phyloP scores from a whole-genome alignment of 2,329 filamentous ascomycete genomes.

The Colletotrichum higginsianum region DNA sequence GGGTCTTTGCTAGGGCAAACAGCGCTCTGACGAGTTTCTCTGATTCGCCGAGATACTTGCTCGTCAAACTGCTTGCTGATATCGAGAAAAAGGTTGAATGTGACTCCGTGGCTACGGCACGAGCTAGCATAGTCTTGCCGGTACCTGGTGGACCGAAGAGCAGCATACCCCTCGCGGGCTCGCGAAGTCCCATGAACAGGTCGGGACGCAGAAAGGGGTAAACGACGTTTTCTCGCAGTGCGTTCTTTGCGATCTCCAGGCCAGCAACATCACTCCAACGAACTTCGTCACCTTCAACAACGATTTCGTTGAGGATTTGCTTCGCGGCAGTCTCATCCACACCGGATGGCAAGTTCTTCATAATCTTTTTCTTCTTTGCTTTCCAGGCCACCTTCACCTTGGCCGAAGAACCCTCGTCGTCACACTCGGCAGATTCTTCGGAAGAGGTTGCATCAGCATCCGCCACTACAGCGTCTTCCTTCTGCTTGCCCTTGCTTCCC shows the following conservation, averaged over 20 bases:
- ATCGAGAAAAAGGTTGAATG: slow-evolving; percentile 98
- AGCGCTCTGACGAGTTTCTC: slow-evolving; percentile 96
- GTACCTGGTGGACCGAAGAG: slow-evolving; percentile 98
- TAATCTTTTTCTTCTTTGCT: slow-evolving; percentile 72
- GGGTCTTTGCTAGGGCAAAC: slow-evolving; percentile 88
- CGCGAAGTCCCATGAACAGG: slow-evolving; percentile 93
- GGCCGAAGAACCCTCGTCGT: slow-evolving; percentile 56
- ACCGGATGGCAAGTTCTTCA: slow-evolving; percentile 85
- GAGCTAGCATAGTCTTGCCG: slow-evolving; percentile 97
- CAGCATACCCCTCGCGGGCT: slow-evolving; percentile 95
- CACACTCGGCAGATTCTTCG: slow-evolving; percentile 55
- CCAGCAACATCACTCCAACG: slow-evolving; percentile 96
- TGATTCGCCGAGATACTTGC: slow-evolving; percentile 95
- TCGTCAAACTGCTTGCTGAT: slow-evolving; percentile 92
- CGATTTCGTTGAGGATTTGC: slow-evolving; percentile 96
- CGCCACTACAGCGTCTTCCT: slow-evolving; percentile 53
- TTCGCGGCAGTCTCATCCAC: slow-evolving; percentile 87
- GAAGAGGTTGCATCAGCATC: slow-evolving; percentile 64
- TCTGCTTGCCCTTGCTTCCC: slow-evolving; percentile 47
- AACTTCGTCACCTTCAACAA: slow-evolving; percentile 94
- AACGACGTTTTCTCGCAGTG: slow-evolving; percentile 94
- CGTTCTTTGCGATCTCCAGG: slow-evolving; percentile 89
- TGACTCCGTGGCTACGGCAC: slow-evolving; percentile 94
- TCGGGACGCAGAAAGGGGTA: slow-evolving; percentile 97
- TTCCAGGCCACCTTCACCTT: slow-evolving; percentile 71